Percentiles rank a stretch among this genome's conserved stretches.
Evolutionary conservation across 106 monocot genomes (phyloP).

Genomic region (Dactylorhiza incarnata): DNA sequence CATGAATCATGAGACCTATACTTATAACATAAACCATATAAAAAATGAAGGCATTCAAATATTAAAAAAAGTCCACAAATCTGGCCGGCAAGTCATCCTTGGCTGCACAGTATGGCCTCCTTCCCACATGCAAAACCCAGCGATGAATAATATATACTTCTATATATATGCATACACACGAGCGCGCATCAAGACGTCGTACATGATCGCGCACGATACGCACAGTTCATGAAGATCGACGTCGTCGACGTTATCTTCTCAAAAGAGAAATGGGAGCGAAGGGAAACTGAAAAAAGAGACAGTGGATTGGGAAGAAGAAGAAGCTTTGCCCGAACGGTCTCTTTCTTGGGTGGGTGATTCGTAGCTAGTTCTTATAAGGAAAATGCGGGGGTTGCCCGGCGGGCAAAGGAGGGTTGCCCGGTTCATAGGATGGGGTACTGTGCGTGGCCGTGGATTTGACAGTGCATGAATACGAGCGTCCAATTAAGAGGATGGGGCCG

Average conservation of each 20-base stretch:
- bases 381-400: neutral
- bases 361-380: neutral
- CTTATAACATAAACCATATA: neutral
- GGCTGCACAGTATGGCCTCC: slow-evolving; percentile 34
- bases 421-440: neutral
- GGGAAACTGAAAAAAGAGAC: neutral
- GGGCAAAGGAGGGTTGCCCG: neutral
- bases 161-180: neutral
- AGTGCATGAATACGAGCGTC: slow-evolving; percentile 1
- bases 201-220: neutral
- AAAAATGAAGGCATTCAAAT: neutral
- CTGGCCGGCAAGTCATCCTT: slow-evolving; percentile 52
- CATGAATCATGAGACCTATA: neutral
- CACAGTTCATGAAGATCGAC: slow-evolving; percentile 11
- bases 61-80: neutral
- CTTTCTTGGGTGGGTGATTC: neutral
- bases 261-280: slow-evolving; percentile 5
- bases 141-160: neutral
- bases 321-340: neutral
- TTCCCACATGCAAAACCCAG: slow-evolving; percentile 40
- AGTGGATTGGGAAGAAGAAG: neutral
- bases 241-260: slow-evolving; percentile 20
- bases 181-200: no score
- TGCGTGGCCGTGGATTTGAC: neutral
- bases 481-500: neutral